Percentiles rank a stretch among this genome's conserved stretches.
These are phyloP conservation scores for Sporothrix luriei DNA, from an alignment of 2,329 filamentous ascomycete genomes.

Conservation along the genomic window DNA sequence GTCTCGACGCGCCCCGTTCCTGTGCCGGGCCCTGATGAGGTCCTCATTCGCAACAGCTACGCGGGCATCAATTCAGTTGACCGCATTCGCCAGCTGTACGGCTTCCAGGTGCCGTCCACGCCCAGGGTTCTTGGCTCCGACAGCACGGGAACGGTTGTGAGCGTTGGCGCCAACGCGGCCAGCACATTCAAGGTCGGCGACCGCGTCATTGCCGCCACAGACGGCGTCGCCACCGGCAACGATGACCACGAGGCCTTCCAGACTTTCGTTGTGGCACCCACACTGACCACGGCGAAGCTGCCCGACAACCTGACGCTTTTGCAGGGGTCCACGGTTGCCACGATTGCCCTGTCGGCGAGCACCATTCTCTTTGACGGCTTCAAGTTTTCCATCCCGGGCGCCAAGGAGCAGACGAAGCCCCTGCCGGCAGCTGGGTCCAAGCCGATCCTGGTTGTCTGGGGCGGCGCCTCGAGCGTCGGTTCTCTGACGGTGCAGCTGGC, in stretches of 20 bases:
- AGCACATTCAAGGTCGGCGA: slow-evolving; percentile 2
- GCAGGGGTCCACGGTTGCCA: not conserved
- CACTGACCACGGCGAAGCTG: slow-evolving; percentile 1
- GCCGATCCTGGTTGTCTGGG: slow-evolving; percentile 8
- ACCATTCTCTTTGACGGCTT: slow-evolving; percentile 9
- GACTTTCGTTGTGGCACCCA: not conserved
- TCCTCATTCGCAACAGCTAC: not conserved
- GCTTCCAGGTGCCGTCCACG: slow-evolving; percentile 39
- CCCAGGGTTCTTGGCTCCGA: slow-evolving; percentile 37
- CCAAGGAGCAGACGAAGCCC: slow-evolving; percentile 7
- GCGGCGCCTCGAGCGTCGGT: not conserved
- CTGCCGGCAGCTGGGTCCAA: not conserved
- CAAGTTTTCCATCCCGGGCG: slow-evolving; percentile 6
- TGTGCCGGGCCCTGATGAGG: not conserved
- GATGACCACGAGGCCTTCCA: slow-evolving; percentile 16
- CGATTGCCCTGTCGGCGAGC: not conserved
- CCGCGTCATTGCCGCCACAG: not conserved
- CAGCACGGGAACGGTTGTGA: slow-evolving; percentile 17
- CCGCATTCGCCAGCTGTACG: slow-evolving; percentile 38
- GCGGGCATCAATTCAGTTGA: slow-evolving; percentile 40
- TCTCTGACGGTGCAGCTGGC: slow-evolving; percentile 27
- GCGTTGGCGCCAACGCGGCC: slow-evolving; percentile 33
- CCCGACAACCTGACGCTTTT: not conserved
- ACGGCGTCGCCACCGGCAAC: not conserved
- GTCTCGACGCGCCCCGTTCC: slow-evolving; percentile 8